Evolutionary conservation across 306 rosid genomes (phyloP), one percentile per base, ranked within the genome.

Genomic region (Cicer arietinum): DNA sequence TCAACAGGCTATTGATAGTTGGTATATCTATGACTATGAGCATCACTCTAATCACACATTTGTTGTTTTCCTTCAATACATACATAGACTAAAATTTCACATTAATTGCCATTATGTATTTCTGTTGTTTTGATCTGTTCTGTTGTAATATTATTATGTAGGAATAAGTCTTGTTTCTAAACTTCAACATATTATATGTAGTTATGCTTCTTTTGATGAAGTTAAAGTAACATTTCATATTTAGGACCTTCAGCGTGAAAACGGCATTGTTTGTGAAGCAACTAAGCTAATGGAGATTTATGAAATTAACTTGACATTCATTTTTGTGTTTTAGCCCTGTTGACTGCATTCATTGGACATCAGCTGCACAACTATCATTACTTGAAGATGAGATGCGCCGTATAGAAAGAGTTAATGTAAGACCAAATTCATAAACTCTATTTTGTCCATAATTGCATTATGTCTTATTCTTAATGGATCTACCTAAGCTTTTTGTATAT

Each of bases 311-410:
- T 76, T 85, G 40, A 66, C 60, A 69, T 45, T 46, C 10, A 6
- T 25, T 20, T 71, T 17, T 76, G 71, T 47, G 13, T 84, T 79
- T 73, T 91, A 94, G 99, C 86, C 99, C 99, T 67, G 97, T 94
- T 66, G 97, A 94, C 66, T 94, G 99, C 89, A 94, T 94, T 83
- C 97, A 94, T 73, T 94, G 99, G 99, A 92, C 97, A 83, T 92
- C 99, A 73, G 96, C 99, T 60, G 90, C 97, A 30, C 96, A 94
- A 62, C 74, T 94, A 66, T 94, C 97, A 16, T 83, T 94, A 87
- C 96, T 94, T 8, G 99, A 94, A 83, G 97, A 94, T 22, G 99
- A 94, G 82, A 92, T 94, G 97, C 95, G 97, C 46, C 85, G 96
- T 13, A 90, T 92, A 6, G 99, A 94, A 90, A 88, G 97, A 92